Base-by-base conservation (phyloP, 1,284 basidiomycete species). In the Cryptococcus hybrid region DNA sequence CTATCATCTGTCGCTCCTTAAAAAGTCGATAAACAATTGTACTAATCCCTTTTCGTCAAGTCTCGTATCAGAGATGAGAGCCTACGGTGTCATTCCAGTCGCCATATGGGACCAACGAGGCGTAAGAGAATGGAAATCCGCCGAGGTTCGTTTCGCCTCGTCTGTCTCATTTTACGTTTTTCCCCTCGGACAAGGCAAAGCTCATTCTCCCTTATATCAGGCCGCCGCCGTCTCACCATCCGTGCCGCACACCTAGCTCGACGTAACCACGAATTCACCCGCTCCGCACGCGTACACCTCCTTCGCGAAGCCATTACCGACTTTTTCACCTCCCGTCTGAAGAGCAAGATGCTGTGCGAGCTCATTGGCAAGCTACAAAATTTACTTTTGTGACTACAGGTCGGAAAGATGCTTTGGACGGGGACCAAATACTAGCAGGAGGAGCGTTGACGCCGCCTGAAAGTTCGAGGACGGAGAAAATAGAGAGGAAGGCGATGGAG, bases 51-150 rank as follows among this genome's bases (percentile, higher is more conserved):
- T n/a, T 5, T 8, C 35, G 7, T 47, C 34, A 37, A 76, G 75
- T 7, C 52, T 78, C 47, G 73, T 78, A 35, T 59, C 52, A 0
- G 62, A 67, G 8, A 76, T 78, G 74, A 51, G 66, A 38, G 59
- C 57, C 2, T 55, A 67, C 38, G 65, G 63, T 7, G 66, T 77
- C 0, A 62, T 69, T 47, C 77, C 77, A 0, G 62, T 78, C 1
- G 74, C 71, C 0, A 64, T 78, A 0, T 78, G 74, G 70, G 77
- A 78, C 53, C 63, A 75, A 54, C 63, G 67, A 34, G 77, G 77
- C 1, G 61, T 63, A 8, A 60, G 77, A 52, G 64, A 61, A n/a
- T 78, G 77, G 77, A 78, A 78, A 60, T 70, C 69, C 7, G 64
- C 66, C 24, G 76, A 77, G 62, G 75, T 76, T 57, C 18, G 67